Evolutionary conservation across 1,139 yeast species (phyloP).

Genomic region (Magnusiomyces magnusii): DNA sequence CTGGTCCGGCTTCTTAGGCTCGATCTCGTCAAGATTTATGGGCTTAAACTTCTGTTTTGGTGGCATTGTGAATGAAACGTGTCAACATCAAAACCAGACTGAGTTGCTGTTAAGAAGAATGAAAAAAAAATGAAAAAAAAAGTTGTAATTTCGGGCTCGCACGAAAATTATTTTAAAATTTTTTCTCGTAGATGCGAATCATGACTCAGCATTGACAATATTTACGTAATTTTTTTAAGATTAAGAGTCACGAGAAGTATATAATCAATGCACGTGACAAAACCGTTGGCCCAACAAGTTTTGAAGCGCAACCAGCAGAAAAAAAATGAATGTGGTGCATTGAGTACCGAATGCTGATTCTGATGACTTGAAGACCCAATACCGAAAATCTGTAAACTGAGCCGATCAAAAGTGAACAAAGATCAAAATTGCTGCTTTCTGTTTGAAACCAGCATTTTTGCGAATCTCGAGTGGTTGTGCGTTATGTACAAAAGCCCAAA

Average conservation of each 20-base stretch:
- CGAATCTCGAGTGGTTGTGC: not conserved
- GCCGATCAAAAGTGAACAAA: not conserved
- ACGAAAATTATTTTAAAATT: not conserved
- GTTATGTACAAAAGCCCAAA: not conserved
- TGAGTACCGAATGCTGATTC: too few relatives aligned
- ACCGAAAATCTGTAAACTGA: too few relatives aligned
- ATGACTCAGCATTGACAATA: not conserved
- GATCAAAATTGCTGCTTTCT: not conserved
- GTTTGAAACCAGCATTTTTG: not conserved
- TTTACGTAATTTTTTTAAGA: not conserved
- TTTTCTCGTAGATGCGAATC: constrained; percentile 1
- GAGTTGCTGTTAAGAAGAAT: not conserved
- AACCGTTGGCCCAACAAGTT: too few relatives aligned
- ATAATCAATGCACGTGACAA: too few relatives aligned
- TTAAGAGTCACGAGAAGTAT: not conserved
- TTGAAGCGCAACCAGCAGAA: too few relatives aligned
- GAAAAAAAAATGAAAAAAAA: not conserved
- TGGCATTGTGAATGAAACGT: constrained; percentile 2
- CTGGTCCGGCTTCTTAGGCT: not conserved
- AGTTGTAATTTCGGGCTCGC: not conserved
- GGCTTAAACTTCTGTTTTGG: constrained; percentile 8
- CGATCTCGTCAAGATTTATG: not conserved
- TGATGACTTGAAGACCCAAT: too few relatives aligned
- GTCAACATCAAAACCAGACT: not conserved
- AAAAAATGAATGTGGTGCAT: too few relatives aligned